phyloP scores from a whole-genome alignment of 371 early-diverging fungal species.

The Lichtheimia ornata region DNA sequence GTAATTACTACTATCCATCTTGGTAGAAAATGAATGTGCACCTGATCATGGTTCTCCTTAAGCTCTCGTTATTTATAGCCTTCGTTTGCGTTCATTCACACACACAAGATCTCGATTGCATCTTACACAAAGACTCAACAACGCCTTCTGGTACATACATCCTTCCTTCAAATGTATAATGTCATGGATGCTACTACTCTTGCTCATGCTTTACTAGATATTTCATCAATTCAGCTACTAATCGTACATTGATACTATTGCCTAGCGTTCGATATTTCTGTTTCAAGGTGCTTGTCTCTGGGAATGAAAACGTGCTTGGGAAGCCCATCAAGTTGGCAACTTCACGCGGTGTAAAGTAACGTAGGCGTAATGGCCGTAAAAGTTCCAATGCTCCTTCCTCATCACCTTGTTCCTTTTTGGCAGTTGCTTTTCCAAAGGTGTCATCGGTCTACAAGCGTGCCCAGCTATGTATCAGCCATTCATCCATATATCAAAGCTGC shows the following conservation, averaged over 20 bases:
- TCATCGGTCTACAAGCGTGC: constrained; percentile 21
- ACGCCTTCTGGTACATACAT: no score
- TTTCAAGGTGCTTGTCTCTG: constrained; percentile 53
- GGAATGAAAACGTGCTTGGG: constrained; percentile 58
- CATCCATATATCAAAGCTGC: background rate
- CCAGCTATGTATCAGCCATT: background rate
- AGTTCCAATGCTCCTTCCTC: constrained; percentile 26
- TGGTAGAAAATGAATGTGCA: no score
- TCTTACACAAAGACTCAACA: no score
- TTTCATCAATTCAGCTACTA: constrained; percentile 68
- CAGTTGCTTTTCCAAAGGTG: constrained; percentile 25
- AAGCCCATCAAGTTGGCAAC: constrained; percentile 84
- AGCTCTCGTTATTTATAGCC: no score
- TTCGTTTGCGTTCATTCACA: no score
- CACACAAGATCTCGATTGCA: no score
- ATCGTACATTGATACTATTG: constrained; percentile 67
- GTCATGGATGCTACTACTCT: constrained; percentile 45
- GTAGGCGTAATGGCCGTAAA: constrained; percentile 46
- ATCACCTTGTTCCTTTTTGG: constrained; percentile 25
- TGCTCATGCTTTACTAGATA: constrained; percentile 77
- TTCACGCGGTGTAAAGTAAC: constrained; percentile 81
- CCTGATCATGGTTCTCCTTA: no score
- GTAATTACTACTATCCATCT: no score
- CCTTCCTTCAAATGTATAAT: no score
- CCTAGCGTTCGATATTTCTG: constrained; percentile 69